Conservation (phyloP, 352 stramenopile genomes). For the Halophytophthora polymorphica region DNA sequence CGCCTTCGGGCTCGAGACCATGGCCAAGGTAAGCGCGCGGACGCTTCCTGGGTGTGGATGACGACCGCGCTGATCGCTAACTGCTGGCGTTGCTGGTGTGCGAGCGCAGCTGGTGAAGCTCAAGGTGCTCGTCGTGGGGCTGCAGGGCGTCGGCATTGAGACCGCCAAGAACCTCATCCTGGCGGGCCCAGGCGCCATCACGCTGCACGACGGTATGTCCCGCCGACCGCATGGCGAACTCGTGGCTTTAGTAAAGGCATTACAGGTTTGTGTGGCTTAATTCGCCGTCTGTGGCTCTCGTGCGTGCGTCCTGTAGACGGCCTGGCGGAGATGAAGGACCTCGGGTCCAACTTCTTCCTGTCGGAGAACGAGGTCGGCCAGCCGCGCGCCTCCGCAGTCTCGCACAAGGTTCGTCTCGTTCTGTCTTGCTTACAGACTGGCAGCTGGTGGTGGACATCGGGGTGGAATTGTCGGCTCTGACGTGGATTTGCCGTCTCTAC, state of each 20-base stretch:
- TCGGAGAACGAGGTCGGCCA: constrained; percentile 74
- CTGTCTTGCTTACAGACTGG: not conserved
- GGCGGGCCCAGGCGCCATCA: constrained; percentile 84
- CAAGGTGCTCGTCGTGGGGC: constrained; percentile 80
- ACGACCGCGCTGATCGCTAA: not conserved
- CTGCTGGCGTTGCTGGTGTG: constrained; percentile 1
- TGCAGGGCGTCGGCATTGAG: constrained; percentile 88
- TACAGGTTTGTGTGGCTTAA: not conserved
- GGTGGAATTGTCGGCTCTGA: not conserved
- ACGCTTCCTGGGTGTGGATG: not conserved
- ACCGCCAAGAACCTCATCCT: constrained; percentile 93
- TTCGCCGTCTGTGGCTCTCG: not conserved
- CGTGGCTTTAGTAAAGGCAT: not conserved
- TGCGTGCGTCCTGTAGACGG: constrained; percentile 37
- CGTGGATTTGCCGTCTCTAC: not conserved
- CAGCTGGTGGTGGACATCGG: not conserved
- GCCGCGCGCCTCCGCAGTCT: constrained; percentile 53
- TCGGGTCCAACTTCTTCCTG: constrained; percentile 94
- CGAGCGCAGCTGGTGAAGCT: constrained; percentile 62
- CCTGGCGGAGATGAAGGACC: constrained; percentile 73
- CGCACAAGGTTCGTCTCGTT: constrained; percentile 40
- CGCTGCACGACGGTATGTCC: constrained; percentile 68
- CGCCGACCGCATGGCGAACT: not conserved
- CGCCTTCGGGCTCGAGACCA: constrained; percentile 89
- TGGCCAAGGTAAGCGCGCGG: constrained; percentile 71